Base-by-base conservation (phyloP, 176 grass and related monocot species). In the Hordeum marinum region DNA sequence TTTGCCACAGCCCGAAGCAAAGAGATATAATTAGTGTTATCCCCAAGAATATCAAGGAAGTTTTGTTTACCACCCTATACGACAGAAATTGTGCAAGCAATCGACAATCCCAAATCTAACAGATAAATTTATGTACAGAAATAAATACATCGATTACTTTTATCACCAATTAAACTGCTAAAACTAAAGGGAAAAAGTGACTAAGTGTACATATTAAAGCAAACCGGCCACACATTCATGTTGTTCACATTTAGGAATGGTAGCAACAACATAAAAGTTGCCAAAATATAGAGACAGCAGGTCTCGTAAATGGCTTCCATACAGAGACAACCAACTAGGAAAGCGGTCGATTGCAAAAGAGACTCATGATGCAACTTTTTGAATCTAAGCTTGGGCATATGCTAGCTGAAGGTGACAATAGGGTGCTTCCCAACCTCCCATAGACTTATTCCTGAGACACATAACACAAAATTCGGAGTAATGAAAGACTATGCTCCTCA, bases 351-450 rank as follows among this genome's bases (percentile, higher is more conserved):
- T 37, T 65, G 72, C 59, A 70, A 79, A 75, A 74, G 64, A 86
- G 80, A 83, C 72, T 79, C 67, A 87, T 67, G 37, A 68, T 87
- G 84, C 80, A 87, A 79, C 80, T 72, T 90, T 76, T 72, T 58
- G 57, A 80, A 87, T 90, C 21, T 52, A 52, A 52, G 46, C 46
- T 52, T 52, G 15, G 14, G 18, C 68, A 68, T 79, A 79, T 83
- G 74, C 81, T 78, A 88, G 18, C 50, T 17, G 55, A 85, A 68
- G 25, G 46, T 85, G 68, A 82, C 25, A 89, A 79, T 34, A 60
- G 36, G 87, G 42, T 80, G 68, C 81, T 79, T 88, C 87, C 76
- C 68, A 75, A 80, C 75, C 60, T 58, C 68, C 59, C 43, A 50
- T 50, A 60, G 76, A 80, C 45, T 89, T 84, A 89, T 89, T 85